Evolutionary conservation across 169 alveolate species (phyloP).

Genomic region (Babesia ovata): DNA sequence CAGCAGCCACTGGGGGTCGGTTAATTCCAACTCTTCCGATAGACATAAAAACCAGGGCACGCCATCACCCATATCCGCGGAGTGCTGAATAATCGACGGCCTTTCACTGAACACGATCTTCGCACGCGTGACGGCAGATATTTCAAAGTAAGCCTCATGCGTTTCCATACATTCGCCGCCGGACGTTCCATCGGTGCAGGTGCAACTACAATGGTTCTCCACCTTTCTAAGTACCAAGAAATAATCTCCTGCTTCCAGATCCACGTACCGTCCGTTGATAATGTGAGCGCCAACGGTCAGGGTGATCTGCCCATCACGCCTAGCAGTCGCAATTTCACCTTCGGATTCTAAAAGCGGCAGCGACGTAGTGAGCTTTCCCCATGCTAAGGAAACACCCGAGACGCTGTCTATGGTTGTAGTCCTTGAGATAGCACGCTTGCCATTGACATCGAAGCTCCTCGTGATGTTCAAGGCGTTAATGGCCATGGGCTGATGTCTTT

Average conservation of each 20-base stretch:
- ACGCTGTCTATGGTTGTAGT: background rate
- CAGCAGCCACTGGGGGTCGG: conserved; percentile 23
- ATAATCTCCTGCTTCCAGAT: conserved; percentile 16
- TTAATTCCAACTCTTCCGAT: conserved; percentile 9
- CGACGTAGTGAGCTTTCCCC: conserved; percentile 27
- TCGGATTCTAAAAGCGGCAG: conserved; percentile 3
- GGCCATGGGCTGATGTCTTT: background rate
- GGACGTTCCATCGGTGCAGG: background rate
- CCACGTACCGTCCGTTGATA: conserved; percentile 16
- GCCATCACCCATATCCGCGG: background rate
- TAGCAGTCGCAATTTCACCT: background rate
- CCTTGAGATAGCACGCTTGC: background rate
- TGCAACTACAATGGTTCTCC: conserved; percentile 42
- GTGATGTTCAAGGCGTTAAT: conserved; percentile 3
- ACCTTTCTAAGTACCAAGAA: conserved; percentile 32
- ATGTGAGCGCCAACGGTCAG: conserved; percentile 40
- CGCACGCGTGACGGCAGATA: conserved; percentile 14
- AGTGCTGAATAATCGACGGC: conserved; percentile 21
- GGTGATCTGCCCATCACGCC: conserved; percentile 5
- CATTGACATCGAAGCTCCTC: conserved; percentile 24
- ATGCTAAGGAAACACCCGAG: background rate
- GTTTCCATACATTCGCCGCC: background rate
- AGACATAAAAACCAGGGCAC: conserved; percentile 10
- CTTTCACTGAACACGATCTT: conserved; percentile 16
- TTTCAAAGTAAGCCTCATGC: conserved; percentile 43